Conservation (phyloP, 2,329 filamentous ascomycete genomes). For the Neocucurbitaria cava region DNA sequence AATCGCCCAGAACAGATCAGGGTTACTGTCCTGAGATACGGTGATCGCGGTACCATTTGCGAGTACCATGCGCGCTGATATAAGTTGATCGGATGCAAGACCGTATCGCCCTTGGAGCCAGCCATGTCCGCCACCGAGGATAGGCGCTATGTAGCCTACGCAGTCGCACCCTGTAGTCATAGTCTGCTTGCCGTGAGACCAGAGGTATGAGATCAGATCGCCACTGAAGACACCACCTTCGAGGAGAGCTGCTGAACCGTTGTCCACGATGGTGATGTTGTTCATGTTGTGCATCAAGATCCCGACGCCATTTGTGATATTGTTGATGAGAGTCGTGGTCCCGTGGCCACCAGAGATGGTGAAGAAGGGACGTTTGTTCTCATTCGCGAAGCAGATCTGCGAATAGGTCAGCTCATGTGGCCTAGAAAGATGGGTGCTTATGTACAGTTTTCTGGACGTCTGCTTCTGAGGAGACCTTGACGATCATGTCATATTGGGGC, state of each 20-base stretch:
- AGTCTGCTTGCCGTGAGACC: constrained; percentile 34
- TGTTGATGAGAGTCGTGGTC: constrained; percentile 27
- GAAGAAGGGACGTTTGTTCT: constrained; percentile 42
- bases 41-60: constrained; percentile 40
- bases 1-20: constrained; percentile 50
- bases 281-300: constrained; percentile 41
- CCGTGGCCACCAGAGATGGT: constrained; percentile 48
- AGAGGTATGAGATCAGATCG: constrained; percentile 34
- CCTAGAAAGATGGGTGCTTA: neutral
- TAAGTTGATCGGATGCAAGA: constrained; percentile 30
- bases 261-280: constrained; percentile 26
- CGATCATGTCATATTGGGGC: constrained; percentile 24
- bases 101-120: constrained; percentile 59
- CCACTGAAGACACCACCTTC: constrained; percentile 33
- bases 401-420: neutral
- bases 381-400: constrained; percentile 30
- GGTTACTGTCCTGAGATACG: constrained; percentile 38
- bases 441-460: constrained; percentile 30
- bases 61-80: constrained; percentile 48
- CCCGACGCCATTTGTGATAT: constrained; percentile 35
- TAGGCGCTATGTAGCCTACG: constrained; percentile 62
- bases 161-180: constrained; percentile 31
- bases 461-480: constrained; percentile 24
- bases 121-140: constrained; percentile 65
- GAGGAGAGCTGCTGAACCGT: constrained; percentile 28